Evolutionary conservation across 306 rosid genomes (phyloP).

Genomic region (Rubus idaeus): DNA sequence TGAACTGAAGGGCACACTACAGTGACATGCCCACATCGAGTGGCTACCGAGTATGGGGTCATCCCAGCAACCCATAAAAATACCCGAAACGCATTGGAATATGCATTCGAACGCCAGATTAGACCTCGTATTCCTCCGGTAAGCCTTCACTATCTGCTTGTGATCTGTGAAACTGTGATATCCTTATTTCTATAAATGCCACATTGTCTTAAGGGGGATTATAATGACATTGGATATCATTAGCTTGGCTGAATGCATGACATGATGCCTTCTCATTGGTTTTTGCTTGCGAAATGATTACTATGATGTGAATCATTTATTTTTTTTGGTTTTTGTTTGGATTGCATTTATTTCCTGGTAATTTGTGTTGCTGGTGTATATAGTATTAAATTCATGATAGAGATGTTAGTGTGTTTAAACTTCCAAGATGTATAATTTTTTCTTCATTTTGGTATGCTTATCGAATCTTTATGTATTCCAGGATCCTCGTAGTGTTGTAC

Average conservation of each 20-base stretch:
- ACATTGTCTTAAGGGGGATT: not conserved
- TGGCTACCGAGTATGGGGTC: slow-evolving; percentile 79
- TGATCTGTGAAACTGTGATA: not conserved
- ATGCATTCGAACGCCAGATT: slow-evolving; percentile 87
- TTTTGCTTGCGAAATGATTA: not conserved
- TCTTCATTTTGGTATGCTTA: not conserved
- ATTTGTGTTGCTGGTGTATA: not conserved
- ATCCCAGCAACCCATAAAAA: slow-evolving; percentile 68
- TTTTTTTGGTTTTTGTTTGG: not conserved
- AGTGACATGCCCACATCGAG: slow-evolving; percentile 82
- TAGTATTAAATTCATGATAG: not conserved
- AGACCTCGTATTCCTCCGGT: slow-evolving; percentile 53
- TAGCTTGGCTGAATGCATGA: not conserved
- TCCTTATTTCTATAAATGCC: not conserved
- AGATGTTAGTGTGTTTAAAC: not conserved
- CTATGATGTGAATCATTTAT: not conserved
- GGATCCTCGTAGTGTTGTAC: not conserved
- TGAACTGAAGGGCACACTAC: slow-evolving; percentile 83
- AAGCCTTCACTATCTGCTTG: slow-evolving; percentile 19
- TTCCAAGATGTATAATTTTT: slow-evolving; percentile 7
- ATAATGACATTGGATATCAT: not conserved
- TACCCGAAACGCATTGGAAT: slow-evolving; percentile 58
- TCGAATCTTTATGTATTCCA: not conserved
- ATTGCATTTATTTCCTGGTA: not conserved
- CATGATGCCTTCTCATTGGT: not conserved